Evolutionary conservation across 176 grass and related monocot genomes (phyloP).

Genomic region (Elaeis guineensis): DNA sequence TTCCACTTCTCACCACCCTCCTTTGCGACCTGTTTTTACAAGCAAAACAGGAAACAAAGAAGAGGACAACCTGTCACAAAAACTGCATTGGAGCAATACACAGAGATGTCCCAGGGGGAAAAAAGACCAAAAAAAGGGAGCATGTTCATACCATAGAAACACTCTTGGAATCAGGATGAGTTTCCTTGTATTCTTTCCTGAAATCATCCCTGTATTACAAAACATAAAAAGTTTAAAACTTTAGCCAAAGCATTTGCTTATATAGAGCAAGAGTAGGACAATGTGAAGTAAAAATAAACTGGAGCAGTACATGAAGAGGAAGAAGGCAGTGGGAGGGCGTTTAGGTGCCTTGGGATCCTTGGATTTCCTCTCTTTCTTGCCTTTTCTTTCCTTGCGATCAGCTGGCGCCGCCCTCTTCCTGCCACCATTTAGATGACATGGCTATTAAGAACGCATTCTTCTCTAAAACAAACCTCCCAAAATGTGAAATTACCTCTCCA

Average conservation of each 20-base stretch:
- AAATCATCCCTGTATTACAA: slow-evolving; percentile 50
- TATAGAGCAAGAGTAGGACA: not conserved
- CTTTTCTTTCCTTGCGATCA: slow-evolving; percentile 15
- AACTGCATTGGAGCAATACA: no score
- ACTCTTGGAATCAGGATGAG: slow-evolving; percentile 54
- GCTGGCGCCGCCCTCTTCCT: slow-evolving; percentile 35
- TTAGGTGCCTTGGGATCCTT: slow-evolving; percentile 36
- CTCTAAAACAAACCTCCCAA: not conserved
- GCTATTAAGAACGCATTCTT: not conserved
- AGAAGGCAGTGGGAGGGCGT: slow-evolving; percentile 71
- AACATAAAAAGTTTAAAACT: not conserved
- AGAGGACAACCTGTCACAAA: not conserved
- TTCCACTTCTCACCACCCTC: slow-evolving; percentile 82
- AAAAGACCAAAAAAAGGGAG: not conserved
- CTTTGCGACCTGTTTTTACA: slow-evolving; percentile 42
- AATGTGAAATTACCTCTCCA: slow-evolving; percentile 23
- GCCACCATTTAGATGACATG: not conserved
- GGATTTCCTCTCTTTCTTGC: slow-evolving; percentile 38
- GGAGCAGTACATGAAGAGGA: slow-evolving; percentile 64
- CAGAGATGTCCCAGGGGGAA: not conserved
- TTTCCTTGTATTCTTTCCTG: slow-evolving; percentile 68
- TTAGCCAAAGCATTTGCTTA: no score
- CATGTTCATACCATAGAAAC: slow-evolving; percentile 17
- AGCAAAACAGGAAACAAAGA: not conserved
- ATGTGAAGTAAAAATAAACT: not conserved